A percentile compares a stretch with the other conserved stretches of the same genome.
Evolutionary conservation across 345 rosid genomes (phyloP).

Genomic region (Hypericum perforatum): DNA sequence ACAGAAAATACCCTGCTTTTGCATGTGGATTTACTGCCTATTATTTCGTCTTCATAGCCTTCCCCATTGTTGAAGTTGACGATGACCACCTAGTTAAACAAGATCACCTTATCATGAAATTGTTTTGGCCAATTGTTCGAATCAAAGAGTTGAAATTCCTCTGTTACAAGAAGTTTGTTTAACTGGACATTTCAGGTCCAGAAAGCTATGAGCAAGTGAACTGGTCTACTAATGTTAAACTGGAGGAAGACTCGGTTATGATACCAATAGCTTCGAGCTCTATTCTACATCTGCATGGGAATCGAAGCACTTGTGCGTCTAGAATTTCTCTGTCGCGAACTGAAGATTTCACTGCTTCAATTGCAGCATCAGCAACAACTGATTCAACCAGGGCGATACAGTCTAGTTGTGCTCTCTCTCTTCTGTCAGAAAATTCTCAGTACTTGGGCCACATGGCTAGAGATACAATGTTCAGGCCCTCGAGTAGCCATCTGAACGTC

Average conservation of each 20-base stretch:
- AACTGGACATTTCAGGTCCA: slow-evolving; percentile 16
- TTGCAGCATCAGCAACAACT: slow-evolving; percentile 28
- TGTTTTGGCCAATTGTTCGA: no score
- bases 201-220: slow-evolving; percentile 14
- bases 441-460: slow-evolving; percentile 30
- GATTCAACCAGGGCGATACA: slow-evolving; percentile 36
- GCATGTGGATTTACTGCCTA: no score
- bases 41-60: no score
- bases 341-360: slow-evolving; percentile 6
- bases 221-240: slow-evolving; percentile 9
- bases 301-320: slow-evolving; percentile 9
- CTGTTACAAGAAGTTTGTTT: no score
- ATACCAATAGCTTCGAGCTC: slow-evolving; percentile 16
- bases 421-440: slow-evolving; percentile 80
- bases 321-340: slow-evolving; percentile 18
- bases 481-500: slow-evolving; percentile 21
- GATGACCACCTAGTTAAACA: no score
- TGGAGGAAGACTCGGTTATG: slow-evolving; percentile 9
- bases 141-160: no score
- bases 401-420: slow-evolving; percentile 83
- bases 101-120: no score
- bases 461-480: slow-evolving; percentile 26
- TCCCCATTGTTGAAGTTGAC: no score
- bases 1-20: no score
- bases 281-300: slow-evolving; percentile 18